Evolutionary conservation across 108 stramenopile genomes (phyloP).

Genomic region (Nitzschia sp.): DNA sequence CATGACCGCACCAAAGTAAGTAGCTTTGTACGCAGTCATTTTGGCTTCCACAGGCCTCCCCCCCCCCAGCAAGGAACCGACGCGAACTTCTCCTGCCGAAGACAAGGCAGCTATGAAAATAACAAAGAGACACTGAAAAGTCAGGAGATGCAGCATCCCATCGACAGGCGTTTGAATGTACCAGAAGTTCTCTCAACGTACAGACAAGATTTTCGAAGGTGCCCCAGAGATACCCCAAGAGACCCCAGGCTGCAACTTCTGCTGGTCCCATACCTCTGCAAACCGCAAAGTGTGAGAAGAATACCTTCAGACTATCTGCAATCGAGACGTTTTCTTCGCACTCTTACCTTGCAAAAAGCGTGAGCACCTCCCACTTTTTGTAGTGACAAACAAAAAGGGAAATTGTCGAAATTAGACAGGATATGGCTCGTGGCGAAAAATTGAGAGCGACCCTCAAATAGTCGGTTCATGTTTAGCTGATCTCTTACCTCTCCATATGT

Average conservation of each 20-base stretch:
- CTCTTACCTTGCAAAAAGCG: slow-evolving; percentile 42
- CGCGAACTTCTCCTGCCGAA: slow-evolving; percentile 62
- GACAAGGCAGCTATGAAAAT: slow-evolving; percentile 44
- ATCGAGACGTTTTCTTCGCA: background rate
- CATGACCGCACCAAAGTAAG: slow-evolving; percentile 41
- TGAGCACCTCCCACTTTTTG: slow-evolving; percentile 54
- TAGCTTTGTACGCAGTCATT: slow-evolving; percentile 56
- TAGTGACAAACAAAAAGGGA: too few relatives aligned
- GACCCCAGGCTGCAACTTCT: slow-evolving; percentile 66
- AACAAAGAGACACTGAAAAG: too few relatives aligned
- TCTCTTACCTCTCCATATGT: slow-evolving; percentile 52
- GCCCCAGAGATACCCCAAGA: slow-evolving; percentile 60
- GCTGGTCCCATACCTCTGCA: slow-evolving; percentile 45
- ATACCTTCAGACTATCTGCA: background rate
- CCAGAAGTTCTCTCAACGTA: too few relatives aligned
- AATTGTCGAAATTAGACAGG: too few relatives aligned
- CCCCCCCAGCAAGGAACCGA: slow-evolving; percentile 63
- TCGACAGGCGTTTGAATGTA: slow-evolving; percentile 17
- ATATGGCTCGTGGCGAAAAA: too few relatives aligned
- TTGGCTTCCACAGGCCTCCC: slow-evolving; percentile 44
- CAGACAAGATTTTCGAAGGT: slow-evolving; percentile 24
- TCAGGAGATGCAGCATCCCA: background rate
- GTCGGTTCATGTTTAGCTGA: too few relatives aligned
- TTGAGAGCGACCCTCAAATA: too few relatives aligned
- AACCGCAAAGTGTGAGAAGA: background rate